These are phyloP conservation scores for Sporisorium scitamineum DNA, from an alignment of 1,284 basidiomycete species.

Conservation along the genomic window DNA sequence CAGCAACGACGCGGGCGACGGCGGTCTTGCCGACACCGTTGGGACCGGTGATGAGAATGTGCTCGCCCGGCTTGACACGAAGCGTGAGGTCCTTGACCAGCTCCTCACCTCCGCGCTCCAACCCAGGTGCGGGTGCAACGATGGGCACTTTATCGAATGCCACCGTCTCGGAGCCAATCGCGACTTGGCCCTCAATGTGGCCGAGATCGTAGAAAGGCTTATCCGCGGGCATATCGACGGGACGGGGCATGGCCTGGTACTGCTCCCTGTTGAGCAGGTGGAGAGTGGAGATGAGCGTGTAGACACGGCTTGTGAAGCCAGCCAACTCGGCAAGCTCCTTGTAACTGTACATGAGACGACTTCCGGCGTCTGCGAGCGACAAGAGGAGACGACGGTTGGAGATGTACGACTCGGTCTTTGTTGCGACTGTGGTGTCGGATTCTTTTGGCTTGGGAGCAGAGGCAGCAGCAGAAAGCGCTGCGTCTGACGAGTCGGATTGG, in stretches of 20 bases:
- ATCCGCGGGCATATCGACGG: conserved; percentile 53
- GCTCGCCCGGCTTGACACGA: conserved; percentile 81
- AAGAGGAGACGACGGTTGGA: conserved; percentile 86
- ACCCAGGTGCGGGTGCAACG: conserved; percentile 76
- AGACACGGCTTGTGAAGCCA: conserved; percentile 89
- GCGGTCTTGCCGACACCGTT: conserved; percentile 87
- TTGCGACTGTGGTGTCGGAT: conserved; percentile 71
- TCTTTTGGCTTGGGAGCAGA: conserved; percentile 63
- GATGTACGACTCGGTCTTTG: conserved; percentile 82
- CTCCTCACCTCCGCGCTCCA: conserved; percentile 73
- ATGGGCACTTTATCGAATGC: conserved; percentile 76
- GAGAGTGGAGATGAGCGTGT: conserved; percentile 85
- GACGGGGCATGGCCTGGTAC: conserved; percentile 64
- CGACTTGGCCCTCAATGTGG: conserved; percentile 70
- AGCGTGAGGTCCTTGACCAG: conserved; percentile 82
- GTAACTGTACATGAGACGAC: conserved; percentile 89
- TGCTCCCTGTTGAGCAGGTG: conserved; percentile 72
- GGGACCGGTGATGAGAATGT: conserved; percentile 93
- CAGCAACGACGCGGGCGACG: conserved; percentile 88
- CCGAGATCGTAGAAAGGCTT: conserved; percentile 65
- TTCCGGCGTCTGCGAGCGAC: conserved; percentile 93
- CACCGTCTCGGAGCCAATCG: conserved; percentile 40
- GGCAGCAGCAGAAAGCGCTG: conserved; percentile 70
- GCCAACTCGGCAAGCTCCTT: conserved; percentile 87
- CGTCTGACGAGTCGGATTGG: conserved; percentile 21